phyloP scores from a whole-genome alignment of 345 rosid genomes.

The Ceriops tagal region DNA sequence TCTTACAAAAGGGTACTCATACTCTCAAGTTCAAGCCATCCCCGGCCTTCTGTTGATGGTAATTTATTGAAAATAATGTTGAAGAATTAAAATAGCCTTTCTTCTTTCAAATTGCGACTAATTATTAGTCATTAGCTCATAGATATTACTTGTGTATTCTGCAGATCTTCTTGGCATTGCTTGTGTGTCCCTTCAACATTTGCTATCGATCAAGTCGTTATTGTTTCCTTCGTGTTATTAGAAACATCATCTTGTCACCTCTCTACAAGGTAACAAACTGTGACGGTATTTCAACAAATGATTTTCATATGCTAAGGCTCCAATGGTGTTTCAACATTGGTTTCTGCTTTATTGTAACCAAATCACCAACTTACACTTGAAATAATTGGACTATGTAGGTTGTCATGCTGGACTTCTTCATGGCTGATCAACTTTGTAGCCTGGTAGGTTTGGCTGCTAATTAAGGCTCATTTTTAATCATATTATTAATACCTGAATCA shows the following conservation, averaged over 20 bases:
- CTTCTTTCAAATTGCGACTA: neutral
- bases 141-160: constrained; percentile 4
- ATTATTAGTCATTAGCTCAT: neutral
- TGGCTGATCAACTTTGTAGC: constrained; percentile 99
- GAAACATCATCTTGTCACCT: constrained; percentile 82
- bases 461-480: neutral
- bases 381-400: constrained; percentile 43
- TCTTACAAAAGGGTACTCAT: constrained; percentile 67
- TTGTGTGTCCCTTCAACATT: constrained; percentile 76
- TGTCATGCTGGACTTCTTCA: constrained; percentile 96
- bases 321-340: neutral
- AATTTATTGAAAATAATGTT: constrained; percentile 16
- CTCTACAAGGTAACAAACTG: constrained; percentile 64
- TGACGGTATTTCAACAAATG: neutral
- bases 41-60: constrained; percentile 83
- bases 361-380: neutral
- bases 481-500: neutral
- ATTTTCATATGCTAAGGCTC: neutral
- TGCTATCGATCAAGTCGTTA: constrained; percentile 74
- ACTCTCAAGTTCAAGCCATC: constrained; percentile 75
- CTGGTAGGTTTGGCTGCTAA: constrained; percentile 45
- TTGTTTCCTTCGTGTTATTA: constrained; percentile 56
- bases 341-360: neutral
- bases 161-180: constrained; percentile 56
- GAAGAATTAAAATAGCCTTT: neutral